These are phyloP conservation scores for Ascochyta fabae DNA, from an alignment of 2,329 filamentous ascomycete genomes.

Conservation along the genomic window DNA sequence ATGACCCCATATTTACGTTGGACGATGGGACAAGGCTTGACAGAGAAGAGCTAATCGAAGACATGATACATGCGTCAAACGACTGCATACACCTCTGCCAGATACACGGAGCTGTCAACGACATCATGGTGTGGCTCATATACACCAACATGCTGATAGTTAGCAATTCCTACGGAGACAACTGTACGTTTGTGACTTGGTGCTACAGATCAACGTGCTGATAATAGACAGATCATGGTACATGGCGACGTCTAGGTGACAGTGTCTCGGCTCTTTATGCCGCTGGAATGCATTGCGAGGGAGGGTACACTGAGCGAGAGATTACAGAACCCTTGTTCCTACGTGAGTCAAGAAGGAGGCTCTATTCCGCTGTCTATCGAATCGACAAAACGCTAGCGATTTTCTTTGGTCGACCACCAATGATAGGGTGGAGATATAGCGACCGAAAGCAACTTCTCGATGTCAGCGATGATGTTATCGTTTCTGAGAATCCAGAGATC, in stretches of 20 bases:
- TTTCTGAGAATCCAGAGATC: conserved; percentile 32
- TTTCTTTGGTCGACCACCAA: conserved; percentile 46
- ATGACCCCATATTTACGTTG: conserved; percentile 40
- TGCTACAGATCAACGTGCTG: background rate
- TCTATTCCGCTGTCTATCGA: conserved; percentile 39
- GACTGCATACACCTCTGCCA: conserved; percentile 46
- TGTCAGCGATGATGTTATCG: conserved; percentile 36
- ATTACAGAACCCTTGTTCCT: conserved; percentile 39
- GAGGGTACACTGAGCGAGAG: conserved; percentile 27
- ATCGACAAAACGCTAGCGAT: conserved; percentile 44
- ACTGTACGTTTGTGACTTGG: conserved; percentile 30
- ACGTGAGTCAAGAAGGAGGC: conserved; percentile 37
- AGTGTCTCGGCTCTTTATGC: conserved; percentile 38
- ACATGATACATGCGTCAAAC: conserved; percentile 45
- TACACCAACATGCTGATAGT: conserved; percentile 41
- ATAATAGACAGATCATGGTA: conserved; percentile 39
- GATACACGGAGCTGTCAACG: conserved; percentile 45
- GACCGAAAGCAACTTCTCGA: conserved; percentile 42
- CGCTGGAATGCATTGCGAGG: conserved; percentile 46
- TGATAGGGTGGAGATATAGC: conserved; percentile 44
- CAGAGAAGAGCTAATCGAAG: conserved; percentile 42
- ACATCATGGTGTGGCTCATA: conserved; percentile 46
- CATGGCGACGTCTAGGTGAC: conserved; percentile 44
- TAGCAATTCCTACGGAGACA: conserved; percentile 46
- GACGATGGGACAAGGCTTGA: conserved; percentile 40